These are phyloP conservation scores for Auricularia cornea DNA, from an alignment of 768 basidiomycete species.

Conservation along the genomic window DNA sequence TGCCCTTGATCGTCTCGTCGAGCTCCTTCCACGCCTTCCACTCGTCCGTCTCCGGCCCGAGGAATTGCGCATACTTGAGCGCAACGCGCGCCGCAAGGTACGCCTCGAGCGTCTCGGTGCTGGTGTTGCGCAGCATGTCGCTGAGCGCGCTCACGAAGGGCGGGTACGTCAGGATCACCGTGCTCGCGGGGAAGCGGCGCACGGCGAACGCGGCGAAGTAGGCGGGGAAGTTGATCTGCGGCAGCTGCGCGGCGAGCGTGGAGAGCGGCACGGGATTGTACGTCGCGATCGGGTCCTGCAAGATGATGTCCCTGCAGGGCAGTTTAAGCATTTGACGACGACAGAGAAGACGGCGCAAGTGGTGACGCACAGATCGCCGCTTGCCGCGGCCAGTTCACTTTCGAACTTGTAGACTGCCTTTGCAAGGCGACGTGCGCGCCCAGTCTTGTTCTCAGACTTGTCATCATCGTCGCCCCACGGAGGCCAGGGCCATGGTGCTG, in stretches of 20 bases:
- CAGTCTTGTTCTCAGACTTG: slow-evolving; percentile 43
- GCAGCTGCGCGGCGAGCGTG: slow-evolving; percentile 58
- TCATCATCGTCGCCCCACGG: slow-evolving; percentile 69
- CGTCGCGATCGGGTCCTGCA: slow-evolving; percentile 73
- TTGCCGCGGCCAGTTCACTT: slow-evolving; percentile 63
- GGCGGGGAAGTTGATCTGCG: slow-evolving; percentile 72
- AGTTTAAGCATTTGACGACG: background rate
- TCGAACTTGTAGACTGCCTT: slow-evolving; percentile 72
- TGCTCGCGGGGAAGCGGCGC: slow-evolving; percentile 56
- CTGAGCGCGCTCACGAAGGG: slow-evolving; percentile 63
- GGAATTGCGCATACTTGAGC: slow-evolving; percentile 53
- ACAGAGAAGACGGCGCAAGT: background rate
- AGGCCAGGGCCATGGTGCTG: slow-evolving; percentile 75
- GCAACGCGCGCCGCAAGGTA: slow-evolving; percentile 81
- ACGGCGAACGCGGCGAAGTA: slow-evolving; percentile 84
- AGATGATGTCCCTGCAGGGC: slow-evolving; percentile 47
- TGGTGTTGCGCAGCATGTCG: slow-evolving; percentile 56
- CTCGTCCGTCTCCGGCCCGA: slow-evolving; percentile 68
- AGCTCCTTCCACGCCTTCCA: slow-evolving; percentile 69
- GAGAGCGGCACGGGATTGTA: slow-evolving; percentile 78
- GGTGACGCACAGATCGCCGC: slow-evolving; percentile 68
- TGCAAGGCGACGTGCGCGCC: slow-evolving; percentile 55
- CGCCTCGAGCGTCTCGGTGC: slow-evolving; percentile 67
- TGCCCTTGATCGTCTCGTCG: slow-evolving; percentile 65
- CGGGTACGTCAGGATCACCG: slow-evolving; percentile 77